Evolutionary conservation across 805 yeast genomes (phyloP).

Genomic region (Candida schatavii): DNA sequence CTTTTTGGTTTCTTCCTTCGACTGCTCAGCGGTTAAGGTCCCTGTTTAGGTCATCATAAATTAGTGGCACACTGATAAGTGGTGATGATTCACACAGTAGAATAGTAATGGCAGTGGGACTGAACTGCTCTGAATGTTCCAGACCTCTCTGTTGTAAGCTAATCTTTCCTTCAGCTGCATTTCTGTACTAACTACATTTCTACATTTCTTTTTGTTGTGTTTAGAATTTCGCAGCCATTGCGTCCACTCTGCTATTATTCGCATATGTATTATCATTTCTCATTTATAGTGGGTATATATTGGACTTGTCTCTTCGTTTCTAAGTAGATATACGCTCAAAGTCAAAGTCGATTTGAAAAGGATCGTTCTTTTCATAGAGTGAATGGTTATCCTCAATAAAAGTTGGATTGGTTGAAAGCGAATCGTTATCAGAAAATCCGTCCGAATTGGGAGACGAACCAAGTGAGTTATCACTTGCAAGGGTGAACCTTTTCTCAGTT

Average conservation of each 20-base stretch:
- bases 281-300: not conserved
- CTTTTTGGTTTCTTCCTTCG: not conserved
- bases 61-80: too few relatives aligned
- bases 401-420: conserved; percentile 32
- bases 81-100: too few relatives aligned
- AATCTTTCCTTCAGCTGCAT: too few relatives aligned
- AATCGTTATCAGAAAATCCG: conserved; percentile 19
- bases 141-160: too few relatives aligned
- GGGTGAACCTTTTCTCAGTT: not conserved
- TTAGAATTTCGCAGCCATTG: not conserved
- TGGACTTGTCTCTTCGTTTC: not conserved
- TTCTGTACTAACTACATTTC: too few relatives aligned
- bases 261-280: not conserved
- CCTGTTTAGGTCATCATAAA: not conserved
- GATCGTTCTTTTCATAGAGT: not conserved
- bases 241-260: not conserved
- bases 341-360: conserved; percentile 1
- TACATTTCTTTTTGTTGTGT: not conserved
- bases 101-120: too few relatives aligned
- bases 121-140: too few relatives aligned
- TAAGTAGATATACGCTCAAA: not conserved
- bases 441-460: conserved; percentile 10
- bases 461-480: not conserved
- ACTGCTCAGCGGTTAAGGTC: not conserved
- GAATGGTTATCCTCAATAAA: conserved; percentile 10